Conservation (phyloP, 2,329 filamentous ascomycete genomes). For the Colletotrichum sp. region DNA sequence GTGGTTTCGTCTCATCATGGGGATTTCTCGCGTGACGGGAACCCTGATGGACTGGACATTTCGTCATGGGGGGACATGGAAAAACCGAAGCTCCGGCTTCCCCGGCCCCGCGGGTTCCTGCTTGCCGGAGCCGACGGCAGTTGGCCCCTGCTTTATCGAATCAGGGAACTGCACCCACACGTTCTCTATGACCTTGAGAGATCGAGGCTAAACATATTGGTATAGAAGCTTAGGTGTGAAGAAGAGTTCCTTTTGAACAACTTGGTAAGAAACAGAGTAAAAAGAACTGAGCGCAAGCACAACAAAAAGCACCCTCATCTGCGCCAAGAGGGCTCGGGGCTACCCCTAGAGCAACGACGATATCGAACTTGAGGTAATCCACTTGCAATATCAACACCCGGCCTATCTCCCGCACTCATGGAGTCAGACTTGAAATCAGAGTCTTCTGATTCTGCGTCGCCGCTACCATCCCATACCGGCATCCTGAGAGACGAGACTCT, state of each 20-base stretch:
- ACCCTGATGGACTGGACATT: slow-evolving; percentile 14
- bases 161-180: not conserved
- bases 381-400: not conserved
- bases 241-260: not conserved
- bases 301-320: not conserved
- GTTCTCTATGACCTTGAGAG: not conserved
- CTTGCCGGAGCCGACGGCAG: not conserved
- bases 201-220: not conserved
- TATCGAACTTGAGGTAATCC: not conserved
- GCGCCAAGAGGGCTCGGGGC: not conserved
- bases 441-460: not conserved
- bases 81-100: slow-evolving; percentile 11
- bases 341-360: not conserved
- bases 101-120: not conserved
- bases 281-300: not conserved
- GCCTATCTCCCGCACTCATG: not conserved
- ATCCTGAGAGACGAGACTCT: slow-evolving; percentile 19
- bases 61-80: not conserved
- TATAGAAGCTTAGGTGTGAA: not conserved
- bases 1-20: slow-evolving; percentile 14
- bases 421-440: not conserved
- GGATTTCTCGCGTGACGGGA: slow-evolving; percentile 9
- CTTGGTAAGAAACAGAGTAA: not conserved
- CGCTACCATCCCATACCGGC: not conserved
- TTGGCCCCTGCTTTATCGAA: not conserved